Evolutionary conservation across 441 rosid species (phyloP).

Genomic region (Pelargonium fulgidum): DNA sequence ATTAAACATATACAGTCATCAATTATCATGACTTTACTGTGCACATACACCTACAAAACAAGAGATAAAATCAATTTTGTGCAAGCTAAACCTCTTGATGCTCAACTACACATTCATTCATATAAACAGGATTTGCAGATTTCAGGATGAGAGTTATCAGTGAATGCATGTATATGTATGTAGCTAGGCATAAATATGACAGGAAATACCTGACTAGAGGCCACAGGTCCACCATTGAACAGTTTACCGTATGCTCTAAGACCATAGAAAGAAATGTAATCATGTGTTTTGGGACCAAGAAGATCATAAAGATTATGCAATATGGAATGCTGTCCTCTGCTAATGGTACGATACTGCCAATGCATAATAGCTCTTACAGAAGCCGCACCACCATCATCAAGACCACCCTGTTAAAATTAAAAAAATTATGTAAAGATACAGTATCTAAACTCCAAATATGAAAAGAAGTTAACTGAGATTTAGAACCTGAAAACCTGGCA

Average conservation of each 20-base stretch:
- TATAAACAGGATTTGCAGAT: slow-evolving; percentile 5
- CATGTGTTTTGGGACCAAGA: slow-evolving; percentile 70
- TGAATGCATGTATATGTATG: neutral
- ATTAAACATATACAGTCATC: slow-evolving; percentile 69
- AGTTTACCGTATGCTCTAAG: slow-evolving; percentile 83
- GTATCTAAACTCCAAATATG: slow-evolving; percentile 15
- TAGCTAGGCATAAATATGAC: neutral
- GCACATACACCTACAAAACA: slow-evolving; percentile 75
- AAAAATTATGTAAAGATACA: neutral
- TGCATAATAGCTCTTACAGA: slow-evolving; percentile 99
- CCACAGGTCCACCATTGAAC: slow-evolving; percentile 79
- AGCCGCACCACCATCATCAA: slow-evolving; percentile 96
- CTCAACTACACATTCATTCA: neutral
- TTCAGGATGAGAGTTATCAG: neutral
- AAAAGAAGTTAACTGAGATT: slow-evolving; percentile 15
- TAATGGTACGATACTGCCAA: slow-evolving; percentile 96
- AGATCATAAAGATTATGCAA: slow-evolving; percentile 65
- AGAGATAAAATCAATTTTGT: neutral
- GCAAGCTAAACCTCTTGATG: slow-evolving; percentile 9
- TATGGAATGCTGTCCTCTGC: slow-evolving; percentile 84
- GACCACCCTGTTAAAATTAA: slow-evolving; percentile 66
- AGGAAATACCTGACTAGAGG: slow-evolving; percentile 82
- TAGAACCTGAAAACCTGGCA: slow-evolving; percentile 94
- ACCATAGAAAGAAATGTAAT: slow-evolving; percentile 91
- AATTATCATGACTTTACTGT: slow-evolving; percentile 88